Percentiles rank a stretch among this genome's conserved stretches.
Evolutionary conservation across 2,329 filamentous ascomycete species (phyloP).

Genomic region (Diaporthe helianthi): DNA sequence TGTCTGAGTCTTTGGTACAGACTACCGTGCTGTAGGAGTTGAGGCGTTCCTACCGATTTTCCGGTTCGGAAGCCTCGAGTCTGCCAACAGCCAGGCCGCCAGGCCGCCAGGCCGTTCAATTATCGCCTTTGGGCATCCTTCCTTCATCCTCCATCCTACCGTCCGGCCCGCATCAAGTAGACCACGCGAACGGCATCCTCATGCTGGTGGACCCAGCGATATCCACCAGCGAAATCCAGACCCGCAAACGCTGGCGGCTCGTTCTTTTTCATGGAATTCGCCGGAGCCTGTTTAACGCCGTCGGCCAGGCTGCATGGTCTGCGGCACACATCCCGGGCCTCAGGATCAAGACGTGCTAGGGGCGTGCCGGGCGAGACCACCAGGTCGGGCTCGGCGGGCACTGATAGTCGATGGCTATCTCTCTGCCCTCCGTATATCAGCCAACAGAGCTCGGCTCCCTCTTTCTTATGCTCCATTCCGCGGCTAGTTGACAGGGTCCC

Average conservation of each 20-base stretch:
- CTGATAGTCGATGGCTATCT: constrained; percentile 22
- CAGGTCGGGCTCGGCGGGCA: constrained; percentile 22
- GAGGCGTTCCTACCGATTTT: constrained; percentile 4
- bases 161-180: constrained; percentile 14
- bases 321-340: constrained; percentile 1
- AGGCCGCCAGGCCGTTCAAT: neutral
- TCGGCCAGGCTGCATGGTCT: constrained; percentile 35
- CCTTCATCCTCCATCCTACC: constrained; percentile 1
- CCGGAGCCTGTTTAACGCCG: constrained; percentile 16
- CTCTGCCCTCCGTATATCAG: constrained; percentile 29
- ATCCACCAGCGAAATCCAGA: neutral
- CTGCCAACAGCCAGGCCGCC: constrained; percentile 7
- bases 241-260: neutral
- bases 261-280: neutral
- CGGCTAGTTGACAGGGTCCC: constrained; percentile 11
- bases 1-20: constrained; percentile 20
- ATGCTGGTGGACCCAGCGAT: constrained; percentile 20
- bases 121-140: neutral
- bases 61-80: neutral
- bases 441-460: constrained; percentile 28
- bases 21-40: neutral
- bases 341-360: constrained; percentile 4
- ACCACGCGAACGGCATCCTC: constrained; percentile 12
- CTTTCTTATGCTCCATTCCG: constrained; percentile 29
- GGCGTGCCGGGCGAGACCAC: neutral